These are phyloP conservation scores for Nakazawaea wyomingensis DNA, from an alignment of 805 yeast species.

Conservation along the genomic window DNA sequence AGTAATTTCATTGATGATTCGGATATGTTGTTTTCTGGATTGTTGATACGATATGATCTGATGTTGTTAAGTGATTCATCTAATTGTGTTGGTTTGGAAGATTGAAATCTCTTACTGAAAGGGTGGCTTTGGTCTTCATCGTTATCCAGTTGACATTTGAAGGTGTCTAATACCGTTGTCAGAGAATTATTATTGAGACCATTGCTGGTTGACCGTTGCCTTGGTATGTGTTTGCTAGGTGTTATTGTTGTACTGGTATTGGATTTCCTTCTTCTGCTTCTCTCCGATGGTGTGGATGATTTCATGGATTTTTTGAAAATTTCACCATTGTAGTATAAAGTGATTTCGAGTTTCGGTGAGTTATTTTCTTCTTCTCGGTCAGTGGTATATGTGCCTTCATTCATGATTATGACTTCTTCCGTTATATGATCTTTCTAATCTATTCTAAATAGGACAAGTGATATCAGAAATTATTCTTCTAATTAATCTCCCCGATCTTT, in stretches of 20 bases:
- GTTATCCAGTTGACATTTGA: too few species aligned
- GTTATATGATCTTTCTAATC: too few species aligned
- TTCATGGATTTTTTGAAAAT: background rate
- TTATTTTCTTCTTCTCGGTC: background rate
- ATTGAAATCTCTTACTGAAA: too few species aligned
- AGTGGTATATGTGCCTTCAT: background rate
- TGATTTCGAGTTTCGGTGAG: background rate
- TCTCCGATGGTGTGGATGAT: background rate
- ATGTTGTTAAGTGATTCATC: background rate
- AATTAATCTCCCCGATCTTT: too few species aligned
- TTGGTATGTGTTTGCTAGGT: too few species aligned
- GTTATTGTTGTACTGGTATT: background rate
- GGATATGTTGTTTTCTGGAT: background rate
- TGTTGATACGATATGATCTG: background rate
- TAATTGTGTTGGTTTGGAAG: background rate
- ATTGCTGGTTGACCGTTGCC: too few species aligned
- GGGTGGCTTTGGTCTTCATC: too few species aligned
- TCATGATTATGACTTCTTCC: background rate
- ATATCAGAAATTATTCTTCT: too few species aligned
- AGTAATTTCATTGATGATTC: background rate
- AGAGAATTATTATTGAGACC: too few species aligned
- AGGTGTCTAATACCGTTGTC: too few species aligned
- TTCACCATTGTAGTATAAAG: background rate
- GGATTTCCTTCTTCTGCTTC: background rate
- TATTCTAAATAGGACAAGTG: too few species aligned